These are phyloP conservation scores for Zoysia matrella DNA, from an alignment of 202 grass and related monocot species.

Conservation along the genomic window DNA sequence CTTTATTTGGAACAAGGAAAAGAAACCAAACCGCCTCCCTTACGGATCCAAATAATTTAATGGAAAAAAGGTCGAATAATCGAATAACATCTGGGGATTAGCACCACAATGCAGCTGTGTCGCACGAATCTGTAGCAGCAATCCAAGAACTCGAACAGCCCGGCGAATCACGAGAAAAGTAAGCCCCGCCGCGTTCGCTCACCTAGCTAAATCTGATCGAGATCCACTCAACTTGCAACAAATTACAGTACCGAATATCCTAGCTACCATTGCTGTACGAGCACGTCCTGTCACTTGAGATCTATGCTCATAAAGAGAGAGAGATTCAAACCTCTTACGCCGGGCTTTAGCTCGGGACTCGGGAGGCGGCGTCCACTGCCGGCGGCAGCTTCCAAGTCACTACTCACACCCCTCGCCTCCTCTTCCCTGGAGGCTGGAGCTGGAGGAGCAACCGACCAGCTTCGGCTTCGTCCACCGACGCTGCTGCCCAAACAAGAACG, in stretches of 20 bases:
- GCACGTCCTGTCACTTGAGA: conserved; percentile 13
- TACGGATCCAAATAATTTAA: neutral
- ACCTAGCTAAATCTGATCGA: neutral
- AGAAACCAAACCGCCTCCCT: neutral
- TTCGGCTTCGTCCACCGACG: conserved; percentile 5
- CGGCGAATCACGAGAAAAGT: neutral
- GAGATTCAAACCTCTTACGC: conserved; percentile 42
- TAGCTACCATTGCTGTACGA: neutral
- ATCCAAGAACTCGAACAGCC: neutral
- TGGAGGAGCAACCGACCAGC: neutral
- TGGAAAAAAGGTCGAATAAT: neutral
- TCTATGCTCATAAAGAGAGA: conserved; percentile 12
- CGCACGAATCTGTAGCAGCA: conserved; percentile 28
- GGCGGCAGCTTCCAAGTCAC: neutral
- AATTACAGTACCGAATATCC: neutral
- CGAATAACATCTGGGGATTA: neutral
- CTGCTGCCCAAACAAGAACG: conserved; percentile 30
- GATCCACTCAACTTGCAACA: conserved; percentile 1
- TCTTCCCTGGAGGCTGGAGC: neutral
- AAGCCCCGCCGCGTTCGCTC: neutral
- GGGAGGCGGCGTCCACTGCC: neutral
- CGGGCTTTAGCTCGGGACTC: conserved; percentile 13
- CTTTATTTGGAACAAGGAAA: neutral
- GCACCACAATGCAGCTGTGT: neutral
- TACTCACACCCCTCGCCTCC: neutral